A percentile compares a stretch with the other conserved stretches of the same genome.
phyloP scores from a whole-genome alignment of 2,329 filamentous ascomycete genomes.

The Cercospora nicotianae region DNA sequence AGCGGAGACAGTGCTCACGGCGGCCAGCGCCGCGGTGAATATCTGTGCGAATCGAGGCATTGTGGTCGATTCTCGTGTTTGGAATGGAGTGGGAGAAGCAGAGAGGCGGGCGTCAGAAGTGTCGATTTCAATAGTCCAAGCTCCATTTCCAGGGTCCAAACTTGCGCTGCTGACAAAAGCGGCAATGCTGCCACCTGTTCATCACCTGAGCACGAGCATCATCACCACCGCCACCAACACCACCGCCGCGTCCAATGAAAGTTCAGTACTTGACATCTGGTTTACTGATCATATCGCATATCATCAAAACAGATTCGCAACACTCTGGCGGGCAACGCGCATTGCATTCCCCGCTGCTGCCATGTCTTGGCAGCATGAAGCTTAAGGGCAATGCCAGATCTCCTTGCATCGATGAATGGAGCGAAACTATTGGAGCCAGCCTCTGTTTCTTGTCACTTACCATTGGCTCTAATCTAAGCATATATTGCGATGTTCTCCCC shows the following conservation, averaged over 20 bases:
- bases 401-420: background rate
- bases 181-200: constrained; percentile 4
- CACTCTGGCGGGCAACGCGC: background rate
- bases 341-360: background rate
- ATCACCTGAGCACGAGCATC: background rate
- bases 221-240: background rate
- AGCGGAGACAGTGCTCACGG: constrained; percentile 60
- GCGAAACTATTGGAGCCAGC: background rate
- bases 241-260: background rate
- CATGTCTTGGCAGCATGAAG: background rate
- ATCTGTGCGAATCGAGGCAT: constrained; percentile 51
- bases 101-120: background rate
- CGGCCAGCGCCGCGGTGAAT: constrained; percentile 49
- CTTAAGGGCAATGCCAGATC: background rate
- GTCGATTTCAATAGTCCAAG: constrained; percentile 1
- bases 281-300: background rate
- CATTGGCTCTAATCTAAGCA: background rate
- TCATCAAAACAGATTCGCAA: background rate
- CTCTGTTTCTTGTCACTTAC: background rate
- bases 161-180: constrained; percentile 1
- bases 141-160: constrained; percentile 6
- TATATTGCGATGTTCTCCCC: background rate
- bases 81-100: background rate
- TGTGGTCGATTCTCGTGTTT: constrained; percentile 21
- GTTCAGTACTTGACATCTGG: too few species aligned